These are phyloP conservation scores for Auriscalpium orientale DNA, from an alignment of 768 basidiomycete species.

Conservation along the genomic window DNA sequence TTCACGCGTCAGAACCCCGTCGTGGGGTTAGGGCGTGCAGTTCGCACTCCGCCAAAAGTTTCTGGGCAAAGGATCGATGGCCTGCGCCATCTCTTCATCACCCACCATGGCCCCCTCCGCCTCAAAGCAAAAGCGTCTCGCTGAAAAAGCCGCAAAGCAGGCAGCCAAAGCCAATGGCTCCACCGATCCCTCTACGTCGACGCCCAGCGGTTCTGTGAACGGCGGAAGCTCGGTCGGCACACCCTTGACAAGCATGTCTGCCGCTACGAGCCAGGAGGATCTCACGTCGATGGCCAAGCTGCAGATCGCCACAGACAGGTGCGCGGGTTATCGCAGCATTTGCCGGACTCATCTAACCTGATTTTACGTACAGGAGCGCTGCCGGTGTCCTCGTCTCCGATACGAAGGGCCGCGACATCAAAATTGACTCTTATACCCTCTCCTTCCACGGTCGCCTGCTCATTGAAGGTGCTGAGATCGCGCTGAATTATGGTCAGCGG, in stretches of 20 bases:
- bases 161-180: conserved; percentile 44
- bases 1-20: not conserved
- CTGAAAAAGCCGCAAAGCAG: conserved; percentile 87
- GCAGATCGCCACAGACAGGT: conserved; percentile 86
- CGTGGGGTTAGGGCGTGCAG: conserved; percentile 11
- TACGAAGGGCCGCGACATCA: conserved; percentile 89
- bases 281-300: conserved; percentile 83
- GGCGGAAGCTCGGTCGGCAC: conserved; percentile 57
- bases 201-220: conserved; percentile 57
- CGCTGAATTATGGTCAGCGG: conserved; percentile 84
- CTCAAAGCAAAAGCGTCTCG: conserved; percentile 89
- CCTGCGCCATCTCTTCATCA: not conserved
- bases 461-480: conserved; percentile 61
- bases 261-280: conserved; percentile 75
- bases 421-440: conserved; percentile 91
- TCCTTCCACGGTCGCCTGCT: conserved; percentile 94
- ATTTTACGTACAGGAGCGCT: conserved; percentile 53
- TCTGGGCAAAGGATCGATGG: conserved; percentile 5
- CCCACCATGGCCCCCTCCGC: conserved; percentile 64
- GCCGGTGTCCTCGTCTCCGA: conserved; percentile 92
- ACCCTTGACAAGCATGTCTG: conserved; percentile 76
- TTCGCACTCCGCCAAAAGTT: conserved; percentile 1
- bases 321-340: conserved; percentile 7
- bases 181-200: conserved; percentile 38
- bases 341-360: conserved; percentile 5